phyloP scores from a whole-genome alignment of 1,139 yeast species.

The Meyerozyma elateridarum region DNA sequence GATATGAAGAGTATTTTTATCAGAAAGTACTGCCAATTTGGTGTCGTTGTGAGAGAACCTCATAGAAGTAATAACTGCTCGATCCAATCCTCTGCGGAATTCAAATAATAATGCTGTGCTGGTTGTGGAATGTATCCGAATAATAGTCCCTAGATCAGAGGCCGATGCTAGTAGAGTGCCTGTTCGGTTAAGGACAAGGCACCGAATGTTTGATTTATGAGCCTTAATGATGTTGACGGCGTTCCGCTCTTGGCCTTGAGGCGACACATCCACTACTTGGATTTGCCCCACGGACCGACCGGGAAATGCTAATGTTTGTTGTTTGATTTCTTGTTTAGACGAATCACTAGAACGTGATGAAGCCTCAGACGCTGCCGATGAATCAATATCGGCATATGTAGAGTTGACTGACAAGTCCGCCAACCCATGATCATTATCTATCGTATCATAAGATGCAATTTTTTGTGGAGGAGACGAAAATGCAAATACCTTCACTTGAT shows the following conservation, averaged over 20 bases:
- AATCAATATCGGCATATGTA: constrained; percentile 9
- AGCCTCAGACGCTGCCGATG: constrained; percentile 15
- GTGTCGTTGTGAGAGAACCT: constrained; percentile 74
- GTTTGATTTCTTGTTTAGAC: constrained; percentile 21
- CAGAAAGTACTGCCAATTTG: constrained; percentile 79
- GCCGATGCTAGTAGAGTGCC: constrained; percentile 86
- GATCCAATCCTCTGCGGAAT: constrained; percentile 83
- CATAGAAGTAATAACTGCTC: constrained; percentile 78
- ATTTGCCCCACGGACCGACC: constrained; percentile 68
- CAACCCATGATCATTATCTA: constrained; percentile 61
- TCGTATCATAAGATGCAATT: constrained; percentile 68
- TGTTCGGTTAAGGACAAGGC: constrained; percentile 62
- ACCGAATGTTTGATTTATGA: constrained; percentile 66
- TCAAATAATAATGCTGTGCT: constrained; percentile 73
- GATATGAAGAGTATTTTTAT: constrained; percentile 83
- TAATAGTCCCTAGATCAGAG: constrained; percentile 80
- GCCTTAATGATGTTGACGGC: constrained; percentile 75
- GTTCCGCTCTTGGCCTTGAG: constrained; percentile 56
- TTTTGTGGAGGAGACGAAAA: constrained; percentile 76
- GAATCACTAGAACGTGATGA: constrained; percentile 11
- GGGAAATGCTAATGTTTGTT: constrained; percentile 68
- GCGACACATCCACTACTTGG: constrained; percentile 67
- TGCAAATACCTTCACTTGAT: constrained; percentile 69
- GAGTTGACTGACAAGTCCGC: constrained; percentile 54
- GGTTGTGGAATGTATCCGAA: constrained; percentile 71